phyloP scores from a whole-genome alignment of 805 yeast species.

The Yarrowia sp. region DNA sequence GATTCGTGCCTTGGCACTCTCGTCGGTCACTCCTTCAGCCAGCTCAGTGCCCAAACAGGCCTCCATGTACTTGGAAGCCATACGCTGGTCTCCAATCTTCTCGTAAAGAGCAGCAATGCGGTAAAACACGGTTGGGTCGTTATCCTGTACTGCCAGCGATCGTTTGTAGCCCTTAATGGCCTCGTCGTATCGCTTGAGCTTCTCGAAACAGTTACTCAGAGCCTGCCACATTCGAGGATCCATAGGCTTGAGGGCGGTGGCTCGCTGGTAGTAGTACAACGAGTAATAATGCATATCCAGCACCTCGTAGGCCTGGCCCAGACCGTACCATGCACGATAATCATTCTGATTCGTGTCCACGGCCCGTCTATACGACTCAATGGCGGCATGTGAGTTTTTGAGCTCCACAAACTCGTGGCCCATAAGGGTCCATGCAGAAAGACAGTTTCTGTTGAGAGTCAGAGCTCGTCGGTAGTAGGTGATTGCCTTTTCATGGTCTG shows the following conservation, averaged over 20 bases:
- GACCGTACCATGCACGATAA: constrained; percentile 96
- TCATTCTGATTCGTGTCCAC: constrained; percentile 86
- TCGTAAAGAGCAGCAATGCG: constrained; percentile 68
- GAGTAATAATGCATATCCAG: constrained; percentile 93
- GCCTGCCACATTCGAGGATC: constrained; percentile 98
- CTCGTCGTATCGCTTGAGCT: constrained; percentile 63
- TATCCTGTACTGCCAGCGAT: constrained; percentile 59
- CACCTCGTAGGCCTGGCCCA: constrained; percentile 97
- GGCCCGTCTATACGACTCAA: constrained; percentile 89
- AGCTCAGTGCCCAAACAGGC: constrained; percentile 59
- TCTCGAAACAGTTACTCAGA: constrained; percentile 82
- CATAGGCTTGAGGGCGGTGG: constrained; percentile 79
- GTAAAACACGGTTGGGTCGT: constrained; percentile 55
- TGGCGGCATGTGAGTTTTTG: constrained; percentile 95
- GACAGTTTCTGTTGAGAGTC: constrained; percentile 69
- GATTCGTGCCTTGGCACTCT: constrained; percentile 71
- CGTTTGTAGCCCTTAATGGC: constrained; percentile 78
- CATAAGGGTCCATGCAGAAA: constrained; percentile 96
- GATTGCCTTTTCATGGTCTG: constrained; percentile 93
- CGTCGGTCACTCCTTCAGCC: constrained; percentile 65
- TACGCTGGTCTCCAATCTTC: constrained; percentile 48
- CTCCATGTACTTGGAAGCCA: constrained; percentile 61
- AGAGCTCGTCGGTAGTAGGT: constrained; percentile 89
- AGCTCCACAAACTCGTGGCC: constrained; percentile 98
- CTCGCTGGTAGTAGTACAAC: constrained; percentile 84